Conservation (phyloP, 1,139 yeast genomes). For the Candida anutae region DNA sequence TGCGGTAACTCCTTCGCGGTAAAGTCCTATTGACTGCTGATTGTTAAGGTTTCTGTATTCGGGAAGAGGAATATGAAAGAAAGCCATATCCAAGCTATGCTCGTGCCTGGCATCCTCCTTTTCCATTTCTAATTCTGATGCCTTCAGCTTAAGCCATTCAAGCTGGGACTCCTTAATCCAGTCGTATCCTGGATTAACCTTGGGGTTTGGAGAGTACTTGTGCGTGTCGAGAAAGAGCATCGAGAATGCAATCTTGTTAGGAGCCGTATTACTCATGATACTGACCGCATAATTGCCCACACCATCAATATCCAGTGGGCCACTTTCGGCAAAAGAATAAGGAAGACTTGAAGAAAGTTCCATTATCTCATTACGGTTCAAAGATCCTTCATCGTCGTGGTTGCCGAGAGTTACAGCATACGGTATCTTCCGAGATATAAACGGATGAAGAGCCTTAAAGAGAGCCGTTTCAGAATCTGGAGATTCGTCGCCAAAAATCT, state of each 20-base stretch:
- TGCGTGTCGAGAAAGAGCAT: slow-evolving; percentile 82
- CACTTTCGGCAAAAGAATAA: slow-evolving; percentile 51
- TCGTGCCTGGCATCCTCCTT: slow-evolving; percentile 19
- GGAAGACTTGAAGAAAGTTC: slow-evolving; percentile 51
- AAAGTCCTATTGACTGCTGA: slow-evolving; percentile 48
- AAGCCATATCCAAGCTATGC: slow-evolving; percentile 71
- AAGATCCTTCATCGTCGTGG: slow-evolving; percentile 76
- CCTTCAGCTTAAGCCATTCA: slow-evolving; percentile 44
- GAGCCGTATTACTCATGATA: slow-evolving; percentile 28
- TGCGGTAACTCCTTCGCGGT: slow-evolving; percentile 70
- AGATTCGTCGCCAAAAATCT: slow-evolving; percentile 59
- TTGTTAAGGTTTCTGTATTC: slow-evolving; percentile 51
- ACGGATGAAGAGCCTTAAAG: slow-evolving; percentile 69
- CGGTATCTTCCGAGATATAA: slow-evolving; percentile 60
- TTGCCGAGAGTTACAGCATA: slow-evolving; percentile 78
- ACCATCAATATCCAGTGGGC: slow-evolving; percentile 65
- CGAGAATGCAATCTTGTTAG: slow-evolving; percentile 39
- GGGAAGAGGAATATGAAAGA: slow-evolving; percentile 88
- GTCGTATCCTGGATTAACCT: slow-evolving; percentile 72
- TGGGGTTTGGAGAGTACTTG: slow-evolving; percentile 56
- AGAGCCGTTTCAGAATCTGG: slow-evolving; percentile 77
- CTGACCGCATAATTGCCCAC: slow-evolving; percentile 68
- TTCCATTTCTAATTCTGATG: slow-evolving; percentile 20
- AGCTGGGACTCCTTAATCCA: slow-evolving; percentile 75
- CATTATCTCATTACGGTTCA: slow-evolving; percentile 57